These are phyloP conservation scores for Sisymbrium irio DNA, from an alignment of 345 rosid species.

Conservation along the genomic window DNA sequence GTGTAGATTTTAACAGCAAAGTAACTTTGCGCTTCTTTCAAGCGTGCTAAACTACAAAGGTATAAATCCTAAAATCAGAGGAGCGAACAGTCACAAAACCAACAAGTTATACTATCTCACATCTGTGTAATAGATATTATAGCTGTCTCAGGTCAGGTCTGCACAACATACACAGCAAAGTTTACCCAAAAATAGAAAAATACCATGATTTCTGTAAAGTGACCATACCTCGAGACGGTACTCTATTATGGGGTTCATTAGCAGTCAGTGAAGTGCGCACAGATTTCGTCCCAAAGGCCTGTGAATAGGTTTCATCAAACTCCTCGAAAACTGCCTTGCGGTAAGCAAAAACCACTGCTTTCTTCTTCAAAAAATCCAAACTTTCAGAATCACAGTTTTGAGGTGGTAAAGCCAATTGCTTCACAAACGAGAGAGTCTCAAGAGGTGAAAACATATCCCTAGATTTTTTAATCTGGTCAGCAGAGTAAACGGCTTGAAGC, in stretches of 20 bases:
- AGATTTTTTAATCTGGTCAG: slow-evolving; percentile 64
- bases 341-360: slow-evolving; percentile 58
- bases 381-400: slow-evolving; percentile 38
- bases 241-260: slow-evolving; percentile 45
- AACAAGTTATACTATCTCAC: not conserved
- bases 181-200: slow-evolving; percentile 16
- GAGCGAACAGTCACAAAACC: slow-evolving; percentile 11
- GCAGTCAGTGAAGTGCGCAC: slow-evolving; percentile 32
- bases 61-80: slow-evolving; percentile 1
- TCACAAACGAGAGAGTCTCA: slow-evolving; percentile 57
- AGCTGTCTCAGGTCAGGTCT: not conserved
- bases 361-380: slow-evolving; percentile 58
- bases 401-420: slow-evolving; percentile 65
- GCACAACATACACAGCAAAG: not conserved
- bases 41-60: not conserved
- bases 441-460: slow-evolving; percentile 61
- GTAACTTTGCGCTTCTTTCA: no score
- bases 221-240: slow-evolving; percentile 60
- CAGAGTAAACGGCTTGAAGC: slow-evolving; percentile 66
- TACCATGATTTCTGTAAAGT: slow-evolving; percentile 16
- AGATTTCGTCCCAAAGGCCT: slow-evolving; percentile 86
- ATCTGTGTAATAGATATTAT: not conserved
- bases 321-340: slow-evolving; percentile 92
- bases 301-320: slow-evolving; percentile 95
- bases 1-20: no score